Evolutionary conservation across 2,329 filamentous ascomycete genomes (phyloP).

Genomic region (Trichoderma sp.): DNA sequence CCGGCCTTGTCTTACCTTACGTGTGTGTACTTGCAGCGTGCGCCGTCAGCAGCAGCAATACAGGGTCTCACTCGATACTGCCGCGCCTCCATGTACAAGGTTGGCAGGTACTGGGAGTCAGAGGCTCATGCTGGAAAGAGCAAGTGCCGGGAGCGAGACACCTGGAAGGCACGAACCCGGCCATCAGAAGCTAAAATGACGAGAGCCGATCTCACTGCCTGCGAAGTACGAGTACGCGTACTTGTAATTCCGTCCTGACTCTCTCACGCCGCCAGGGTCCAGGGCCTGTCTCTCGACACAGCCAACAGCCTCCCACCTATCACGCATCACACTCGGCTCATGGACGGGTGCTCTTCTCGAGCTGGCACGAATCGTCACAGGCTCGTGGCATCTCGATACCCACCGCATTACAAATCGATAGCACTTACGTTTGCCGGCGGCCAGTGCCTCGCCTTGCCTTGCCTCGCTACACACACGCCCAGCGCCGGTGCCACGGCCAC

Average conservation of each 20-base stretch:
- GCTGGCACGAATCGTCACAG: slow-evolving; percentile 5
- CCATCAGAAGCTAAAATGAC: slow-evolving; percentile 9
- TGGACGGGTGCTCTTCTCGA: background rate
- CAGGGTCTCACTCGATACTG: background rate
- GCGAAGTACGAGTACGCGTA: background rate
- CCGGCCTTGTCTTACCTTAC: background rate
- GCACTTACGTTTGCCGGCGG: slow-evolving; percentile 6
- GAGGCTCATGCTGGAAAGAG: slow-evolving; percentile 12
- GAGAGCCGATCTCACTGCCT: slow-evolving; percentile 21
- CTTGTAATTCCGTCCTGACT: background rate
- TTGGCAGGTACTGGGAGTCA: background rate
- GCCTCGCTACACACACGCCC: slow-evolving; percentile 18
- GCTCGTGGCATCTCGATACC: slow-evolving; percentile 17
- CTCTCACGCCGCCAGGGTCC: background rate
- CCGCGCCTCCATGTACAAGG: background rate
- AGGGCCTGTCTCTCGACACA: background rate
- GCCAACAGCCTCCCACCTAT: background rate
- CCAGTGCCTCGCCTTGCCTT: background rate
- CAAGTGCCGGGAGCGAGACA: slow-evolving; percentile 14
- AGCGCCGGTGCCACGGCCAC: slow-evolving; percentile 3
- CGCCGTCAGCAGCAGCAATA: background rate
- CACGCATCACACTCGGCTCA: background rate
- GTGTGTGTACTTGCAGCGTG: background rate
- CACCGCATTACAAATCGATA: slow-evolving; percentile 23
- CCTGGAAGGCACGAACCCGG: background rate